Base-by-base conservation (phyloP, 495 filamentous ascomycete genomes). In the Penicillium nucicola region DNA sequence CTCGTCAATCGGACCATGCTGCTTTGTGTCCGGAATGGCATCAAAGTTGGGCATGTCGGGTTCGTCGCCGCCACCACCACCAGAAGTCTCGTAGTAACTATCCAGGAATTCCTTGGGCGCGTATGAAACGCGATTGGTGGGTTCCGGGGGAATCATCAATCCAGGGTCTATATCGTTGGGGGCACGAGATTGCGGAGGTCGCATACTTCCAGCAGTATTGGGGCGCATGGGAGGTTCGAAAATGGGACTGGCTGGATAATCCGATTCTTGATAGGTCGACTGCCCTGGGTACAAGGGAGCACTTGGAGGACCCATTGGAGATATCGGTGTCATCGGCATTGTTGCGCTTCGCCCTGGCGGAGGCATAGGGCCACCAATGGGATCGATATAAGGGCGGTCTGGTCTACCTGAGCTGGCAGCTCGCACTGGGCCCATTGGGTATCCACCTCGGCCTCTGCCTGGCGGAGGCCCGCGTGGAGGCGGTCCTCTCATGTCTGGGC, bases 11-110 rank as follows among this genome's bases (percentile, higher is more conserved):
- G 73, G 43, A 48, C 68, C 45, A 37, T 63, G 69, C 15, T 58
- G 51, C 14, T 57, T 62, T 20, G 71, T 43, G 2, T 69, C 48
- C 3, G 82, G 78, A 23, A 84, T 74, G 2, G 80, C 78, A 70
- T 92, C 86, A 51, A 92, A 92, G 59, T 90, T 82, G 3, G 87
- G 88, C 70, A 85, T 84, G 11, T 90, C 86, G 4, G 65, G 67
- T 22, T 74, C 72, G 33, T 72, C 72, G 1, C 60, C 58, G n/a
- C 43, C 47, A 17, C 49, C 60, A 5, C 62, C 48, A 33, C n/a
- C n/a, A n/a, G n/a, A n/a, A n/a, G 36, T 15, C 35, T 64, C 67
- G 42, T 69, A 75, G 42, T 75, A 75, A 41, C 63, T 72, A 28
- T 75, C 71, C 45, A 75, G 41, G 32, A 75, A 60, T 2, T 68